A percentile compares a stretch with the other conserved stretches of the same genome.
phyloP scores from a whole-genome alignment of 208 protist genomes.

The Blechomonas ayalai region DNA sequence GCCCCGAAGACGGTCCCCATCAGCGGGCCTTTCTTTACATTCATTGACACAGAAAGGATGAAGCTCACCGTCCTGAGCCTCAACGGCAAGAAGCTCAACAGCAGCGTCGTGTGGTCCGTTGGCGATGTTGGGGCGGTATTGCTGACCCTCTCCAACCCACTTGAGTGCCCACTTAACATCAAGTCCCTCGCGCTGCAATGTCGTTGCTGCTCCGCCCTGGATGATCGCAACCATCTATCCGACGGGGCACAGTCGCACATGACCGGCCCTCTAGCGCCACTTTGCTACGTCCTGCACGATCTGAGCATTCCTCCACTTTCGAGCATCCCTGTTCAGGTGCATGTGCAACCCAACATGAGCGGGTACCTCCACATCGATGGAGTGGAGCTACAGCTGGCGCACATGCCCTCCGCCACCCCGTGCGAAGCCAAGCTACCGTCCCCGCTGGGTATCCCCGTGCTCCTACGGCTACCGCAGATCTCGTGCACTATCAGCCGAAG shows the following conservation, averaged over 20 bases:
- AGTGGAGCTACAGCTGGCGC: conserved; percentile 28
- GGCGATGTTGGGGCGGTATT: conserved; percentile 72
- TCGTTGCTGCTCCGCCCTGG: conserved; percentile 3
- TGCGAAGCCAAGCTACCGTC: conserved; percentile 24
- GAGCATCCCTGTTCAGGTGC: conserved; percentile 41
- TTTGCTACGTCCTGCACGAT: conserved; percentile 51
- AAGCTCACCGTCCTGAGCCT: conserved; percentile 79
- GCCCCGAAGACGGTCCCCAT: conserved; percentile 74
- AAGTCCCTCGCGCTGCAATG: conserved; percentile 51
- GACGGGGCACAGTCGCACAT: conserved; percentile 1
- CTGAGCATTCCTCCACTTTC: conserved; percentile 38
- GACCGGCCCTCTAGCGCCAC: conserved; percentile 22
- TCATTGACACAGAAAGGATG: conserved; percentile 78
- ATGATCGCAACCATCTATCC: conserved; percentile 5
- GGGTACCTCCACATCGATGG: conserved; percentile 64
- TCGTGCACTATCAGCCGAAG: conserved; percentile 60
- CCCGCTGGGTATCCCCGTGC: conserved; percentile 54
- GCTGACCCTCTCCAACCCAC: conserved; percentile 67
- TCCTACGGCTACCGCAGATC: conserved; percentile 67
- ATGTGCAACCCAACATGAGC: conserved; percentile 56
- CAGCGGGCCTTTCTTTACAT: conserved; percentile 81
- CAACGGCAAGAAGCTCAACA: conserved; percentile 62
- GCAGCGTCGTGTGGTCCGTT: conserved; percentile 75
- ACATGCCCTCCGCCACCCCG: conserved; percentile 21
- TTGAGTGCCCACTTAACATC: conserved; percentile 32